phyloP scores from a whole-genome alignment of 2,329 filamentous ascomycete genomes.

The Pseudonectria foliicola region DNA sequence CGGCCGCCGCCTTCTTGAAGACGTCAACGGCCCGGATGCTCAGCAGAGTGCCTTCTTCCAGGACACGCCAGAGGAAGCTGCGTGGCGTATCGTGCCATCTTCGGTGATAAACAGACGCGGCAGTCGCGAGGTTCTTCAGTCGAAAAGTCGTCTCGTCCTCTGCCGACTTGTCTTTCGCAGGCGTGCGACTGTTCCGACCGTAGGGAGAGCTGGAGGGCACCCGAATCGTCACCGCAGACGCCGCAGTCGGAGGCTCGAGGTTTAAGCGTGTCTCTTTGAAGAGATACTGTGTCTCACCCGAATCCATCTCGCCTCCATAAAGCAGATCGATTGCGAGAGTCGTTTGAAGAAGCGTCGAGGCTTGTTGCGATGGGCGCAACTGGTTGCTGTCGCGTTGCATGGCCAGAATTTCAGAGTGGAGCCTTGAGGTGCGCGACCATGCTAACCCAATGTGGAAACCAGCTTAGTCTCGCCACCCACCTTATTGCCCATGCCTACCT shows the following conservation, averaged over 20 bases:
- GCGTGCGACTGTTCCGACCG: slow-evolving; percentile 36
- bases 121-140: slow-evolving; percentile 63
- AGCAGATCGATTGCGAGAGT: slow-evolving; percentile 16
- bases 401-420: slow-evolving; percentile 27
- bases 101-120: slow-evolving; percentile 80
- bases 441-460: slow-evolving; percentile 31
- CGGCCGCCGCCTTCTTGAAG: slow-evolving; percentile 56
- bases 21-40: slow-evolving; percentile 81
- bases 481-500: too few relatives aligned
- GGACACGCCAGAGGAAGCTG: slow-evolving; percentile 83
- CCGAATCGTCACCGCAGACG: slow-evolving; percentile 63
- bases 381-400: slow-evolving; percentile 23
- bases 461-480: slow-evolving; percentile 18
- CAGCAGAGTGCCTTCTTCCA: slow-evolving; percentile 72
- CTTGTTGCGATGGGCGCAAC: slow-evolving; percentile 20
- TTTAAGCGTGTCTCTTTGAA: slow-evolving; percentile 86
- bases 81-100: slow-evolving; percentile 68
- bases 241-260: slow-evolving; percentile 64
- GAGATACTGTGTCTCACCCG: slow-evolving; percentile 55
- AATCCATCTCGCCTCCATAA: slow-evolving; percentile 64
- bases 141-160: slow-evolving; percentile 72
- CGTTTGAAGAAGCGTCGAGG: slow-evolving; percentile 8
- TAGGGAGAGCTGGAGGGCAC: slow-evolving; percentile 50
- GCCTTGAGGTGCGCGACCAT: slow-evolving; percentile 18
- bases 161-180: slow-evolving; percentile 25